Evolutionary conservation across 2,329 filamentous ascomycete genomes (phyloP), one percentile per base, ranked within the genome.

Genomic region (Sarocladium kiliense): DNA sequence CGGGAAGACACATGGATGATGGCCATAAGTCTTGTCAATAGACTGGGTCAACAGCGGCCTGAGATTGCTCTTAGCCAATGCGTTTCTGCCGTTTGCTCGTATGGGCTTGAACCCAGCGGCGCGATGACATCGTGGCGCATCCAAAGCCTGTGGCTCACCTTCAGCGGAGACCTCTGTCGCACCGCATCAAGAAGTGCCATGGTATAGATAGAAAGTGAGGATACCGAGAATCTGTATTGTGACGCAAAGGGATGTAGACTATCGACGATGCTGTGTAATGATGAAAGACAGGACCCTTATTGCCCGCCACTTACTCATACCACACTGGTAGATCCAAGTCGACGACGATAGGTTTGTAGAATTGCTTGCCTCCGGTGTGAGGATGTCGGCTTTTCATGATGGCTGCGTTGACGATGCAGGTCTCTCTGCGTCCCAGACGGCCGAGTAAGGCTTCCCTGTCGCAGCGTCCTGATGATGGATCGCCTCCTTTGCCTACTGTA

Each of bases 331-430:
- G 72, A 60, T 91, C 84, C 27, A 95, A 65, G 66, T 96, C 89
- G 12, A 96, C 84, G n/a, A 95, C 86, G 61, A 95, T 87, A 19
- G 90, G 86, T 66, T 91, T 89, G 69, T 92, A 85, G 70, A 88
- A 84, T 58, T 71, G 77, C 67, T 85, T 88, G 16, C 82, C 82
- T 1, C 75, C 78, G 1, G 62, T 63, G 59, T 87, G 84, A 51
- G 86, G 86, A 70, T 82, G 86, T 58, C 80, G 85, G 21, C 77
- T 84, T 42, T 83, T 84, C 77, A 88, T 80, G 58, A 92, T 85
- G 19, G 89, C 85, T 26, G 88, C 88, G 71, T 96, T 95, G 61
- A 94, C 80, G 54, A 95, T 74, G 65, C 85, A 92, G 1, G 89
- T 94, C 72, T 93, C 87, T 57, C 66, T 74, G 61, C 82, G 45